Percentiles rank a stretch among this genome's conserved stretches.
These are phyloP conservation scores for Colletotrichum graminicola DNA, from an alignment of 2,329 filamentous ascomycete genomes.

Conservation along the genomic window DNA sequence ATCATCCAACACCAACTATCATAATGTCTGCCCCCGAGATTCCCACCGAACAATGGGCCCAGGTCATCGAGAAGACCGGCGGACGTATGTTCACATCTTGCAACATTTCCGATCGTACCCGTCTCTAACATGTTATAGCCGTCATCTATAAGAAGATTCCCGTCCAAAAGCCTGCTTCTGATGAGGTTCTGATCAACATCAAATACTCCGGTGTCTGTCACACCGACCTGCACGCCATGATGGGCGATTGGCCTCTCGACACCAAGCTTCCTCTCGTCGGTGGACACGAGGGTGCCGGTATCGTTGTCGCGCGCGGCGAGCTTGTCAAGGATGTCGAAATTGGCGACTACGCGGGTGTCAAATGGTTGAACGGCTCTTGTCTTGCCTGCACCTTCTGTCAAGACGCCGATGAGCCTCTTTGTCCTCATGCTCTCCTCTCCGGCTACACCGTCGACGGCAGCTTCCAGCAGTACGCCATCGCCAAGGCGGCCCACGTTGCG, in stretches of 20 bases:
- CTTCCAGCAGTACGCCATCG: slow-evolving; percentile 88
- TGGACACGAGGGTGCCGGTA: slow-evolving; percentile 82
- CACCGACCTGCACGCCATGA: slow-evolving; percentile 83
- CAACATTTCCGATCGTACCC: slow-evolving; percentile 14
- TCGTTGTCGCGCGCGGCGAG: slow-evolving; percentile 83
- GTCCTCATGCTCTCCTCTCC: slow-evolving; percentile 78
- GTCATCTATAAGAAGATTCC: slow-evolving; percentile 84
- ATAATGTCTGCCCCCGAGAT: slow-evolving; percentile 54
- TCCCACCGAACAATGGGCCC: slow-evolving; percentile 89
- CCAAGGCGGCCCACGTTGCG: slow-evolving; percentile 87
- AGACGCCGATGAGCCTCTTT: slow-evolving; percentile 84
- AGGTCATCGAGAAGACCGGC: slow-evolving; percentile 87
- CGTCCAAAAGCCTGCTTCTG: slow-evolving; percentile 83
- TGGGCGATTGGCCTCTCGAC: slow-evolving; percentile 90
- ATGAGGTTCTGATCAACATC: slow-evolving; percentile 93
- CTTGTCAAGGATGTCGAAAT: slow-evolving; percentile 83
- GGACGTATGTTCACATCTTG: slow-evolving; percentile 64
- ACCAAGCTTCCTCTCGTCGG: slow-evolving; percentile 88
- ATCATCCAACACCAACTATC: slow-evolving; percentile 2
- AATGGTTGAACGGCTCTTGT: slow-evolving; percentile 93
- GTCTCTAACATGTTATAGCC: slow-evolving; percentile 55
- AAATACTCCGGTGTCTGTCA: slow-evolving; percentile 93
- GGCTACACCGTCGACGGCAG: slow-evolving; percentile 94
- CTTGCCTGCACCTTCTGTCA: slow-evolving; percentile 87
- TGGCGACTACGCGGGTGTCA: slow-evolving; percentile 89